phyloP scores from a whole-genome alignment of 1,139 yeast species.

The Hyphopichia khmerensis region DNA sequence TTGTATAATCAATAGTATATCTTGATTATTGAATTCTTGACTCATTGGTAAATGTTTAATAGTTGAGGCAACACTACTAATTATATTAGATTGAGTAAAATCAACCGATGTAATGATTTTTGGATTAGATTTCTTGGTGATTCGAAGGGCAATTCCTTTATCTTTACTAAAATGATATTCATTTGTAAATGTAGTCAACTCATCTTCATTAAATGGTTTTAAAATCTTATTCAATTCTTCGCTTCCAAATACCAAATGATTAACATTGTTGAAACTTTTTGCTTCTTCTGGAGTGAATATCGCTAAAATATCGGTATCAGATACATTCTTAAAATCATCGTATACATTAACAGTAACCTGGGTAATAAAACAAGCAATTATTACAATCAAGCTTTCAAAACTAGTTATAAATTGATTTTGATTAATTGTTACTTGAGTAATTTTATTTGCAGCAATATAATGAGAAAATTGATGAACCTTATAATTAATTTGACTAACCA shows the following conservation, averaged over 20 bases:
- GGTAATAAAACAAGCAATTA: constrained; percentile 29
- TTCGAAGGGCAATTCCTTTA: constrained; percentile 36
- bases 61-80: constrained; percentile 62
- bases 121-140: constrained; percentile 19
- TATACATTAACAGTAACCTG: constrained; percentile 22
- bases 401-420: constrained; percentile 14
- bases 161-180: constrained; percentile 34
- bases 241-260: neutral
- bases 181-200: constrained; percentile 20
- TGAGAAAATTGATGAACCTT: constrained; percentile 16
- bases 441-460: constrained; percentile 11
- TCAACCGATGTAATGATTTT: constrained; percentile 25
- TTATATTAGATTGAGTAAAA: constrained; percentile 61
- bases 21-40: constrained; percentile 38
- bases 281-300: constrained; percentile 1
- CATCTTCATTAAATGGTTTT: neutral
- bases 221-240: neutral
- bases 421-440: constrained; percentile 18
- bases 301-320: constrained; percentile 6
- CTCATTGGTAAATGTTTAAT: constrained; percentile 56
- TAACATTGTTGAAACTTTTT: neutral
- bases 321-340: constrained; percentile 13
- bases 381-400: constrained; percentile 20
- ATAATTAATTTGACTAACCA: constrained; percentile 25
- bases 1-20: constrained; percentile 42